phyloP scores from a whole-genome alignment of 2,329 filamentous ascomycete genomes.

The Orbilia blumenaviensis region DNA sequence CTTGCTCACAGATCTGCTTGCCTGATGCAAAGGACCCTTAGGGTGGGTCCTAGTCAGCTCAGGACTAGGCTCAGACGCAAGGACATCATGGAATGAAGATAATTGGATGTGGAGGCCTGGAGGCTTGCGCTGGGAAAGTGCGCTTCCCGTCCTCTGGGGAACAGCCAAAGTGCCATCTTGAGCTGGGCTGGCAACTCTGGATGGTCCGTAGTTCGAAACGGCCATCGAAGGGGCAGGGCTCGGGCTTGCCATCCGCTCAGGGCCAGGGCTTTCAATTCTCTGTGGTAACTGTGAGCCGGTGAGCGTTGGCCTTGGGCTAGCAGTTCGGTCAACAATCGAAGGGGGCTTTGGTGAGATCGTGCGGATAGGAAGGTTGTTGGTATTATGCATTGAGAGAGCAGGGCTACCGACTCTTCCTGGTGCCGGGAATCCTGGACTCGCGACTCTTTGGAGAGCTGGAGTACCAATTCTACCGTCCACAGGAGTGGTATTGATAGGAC shows the following conservation, averaged over 20 bases:
- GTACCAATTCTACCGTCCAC: slow-evolving; percentile 49
- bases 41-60: slow-evolving; percentile 37
- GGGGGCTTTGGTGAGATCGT: slow-evolving; percentile 44
- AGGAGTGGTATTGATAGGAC: slow-evolving; percentile 51
- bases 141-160: slow-evolving; percentile 48
- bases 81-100: slow-evolving; percentile 49
- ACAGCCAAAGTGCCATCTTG: slow-evolving; percentile 35
- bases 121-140: slow-evolving; percentile 50
- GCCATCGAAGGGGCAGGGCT: slow-evolving; percentile 48
- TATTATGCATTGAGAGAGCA: slow-evolving; percentile 30
- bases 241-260: slow-evolving; percentile 42
- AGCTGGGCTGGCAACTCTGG: slow-evolving; percentile 44
- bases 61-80: slow-evolving; percentile 47
- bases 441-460: slow-evolving; percentile 40
- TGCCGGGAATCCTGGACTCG: slow-evolving; percentile 42
- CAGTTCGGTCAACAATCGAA: slow-evolving; percentile 31
- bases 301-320: slow-evolving; percentile 27
- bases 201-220: slow-evolving; percentile 33
- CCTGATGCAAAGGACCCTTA: slow-evolving; percentile 38
- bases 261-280: slow-evolving; percentile 44
- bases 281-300: slow-evolving; percentile 16
- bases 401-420: slow-evolving; percentile 51
- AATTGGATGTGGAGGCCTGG: slow-evolving; percentile 50
- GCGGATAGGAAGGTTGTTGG: slow-evolving; percentile 24
- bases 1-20: slow-evolving; percentile 51